Percentiles rank a stretch among this genome's conserved stretches.
Conservation (phyloP, 768 basidiomycete genomes). For the Boletus speciosus region DNA sequence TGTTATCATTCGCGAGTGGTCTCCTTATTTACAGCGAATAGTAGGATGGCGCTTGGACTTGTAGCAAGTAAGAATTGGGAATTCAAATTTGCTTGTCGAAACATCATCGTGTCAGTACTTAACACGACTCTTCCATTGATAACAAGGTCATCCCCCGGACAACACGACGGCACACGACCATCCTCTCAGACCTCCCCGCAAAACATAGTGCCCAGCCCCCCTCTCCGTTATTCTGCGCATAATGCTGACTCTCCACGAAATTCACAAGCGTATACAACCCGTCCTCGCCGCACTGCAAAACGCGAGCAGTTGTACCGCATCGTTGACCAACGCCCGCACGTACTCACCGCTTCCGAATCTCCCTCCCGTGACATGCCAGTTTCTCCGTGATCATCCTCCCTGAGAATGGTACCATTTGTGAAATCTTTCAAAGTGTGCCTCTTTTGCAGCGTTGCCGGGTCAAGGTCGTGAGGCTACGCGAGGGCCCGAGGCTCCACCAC, state of each 20-base stretch:
- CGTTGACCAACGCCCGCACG: slow-evolving; percentile 72
- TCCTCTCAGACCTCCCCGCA: neutral
- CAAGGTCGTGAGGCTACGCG: too few species aligned
- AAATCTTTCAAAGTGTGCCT: slow-evolving; percentile 47
- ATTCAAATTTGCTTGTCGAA: neutral
- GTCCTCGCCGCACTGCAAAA: slow-evolving; percentile 51
- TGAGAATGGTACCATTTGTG: slow-evolving; percentile 66
- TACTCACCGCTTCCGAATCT: slow-evolving; percentile 31
- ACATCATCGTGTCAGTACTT: neutral
- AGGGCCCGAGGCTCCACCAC: too few species aligned
- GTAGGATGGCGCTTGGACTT: too few species aligned
- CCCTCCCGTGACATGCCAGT: slow-evolving; percentile 41
- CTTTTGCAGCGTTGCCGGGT: too few species aligned
- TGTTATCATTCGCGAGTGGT: too few species aligned
- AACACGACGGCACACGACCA: neutral
- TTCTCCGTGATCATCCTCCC: slow-evolving; percentile 70
- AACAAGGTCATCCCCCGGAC: too few species aligned
- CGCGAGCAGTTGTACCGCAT: slow-evolving; percentile 56
- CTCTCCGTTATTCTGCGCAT: slow-evolving; percentile 59
- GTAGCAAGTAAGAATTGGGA: neutral
- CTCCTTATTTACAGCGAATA: too few species aligned
- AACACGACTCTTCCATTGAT: neutral
- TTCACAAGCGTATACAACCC: slow-evolving; percentile 59
- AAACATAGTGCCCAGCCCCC: slow-evolving; percentile 68
- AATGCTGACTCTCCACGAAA: slow-evolving; percentile 67